Base-by-base conservation (phyloP, 129 eudicot genomes). In the Centaurea solstitialis region DNA sequence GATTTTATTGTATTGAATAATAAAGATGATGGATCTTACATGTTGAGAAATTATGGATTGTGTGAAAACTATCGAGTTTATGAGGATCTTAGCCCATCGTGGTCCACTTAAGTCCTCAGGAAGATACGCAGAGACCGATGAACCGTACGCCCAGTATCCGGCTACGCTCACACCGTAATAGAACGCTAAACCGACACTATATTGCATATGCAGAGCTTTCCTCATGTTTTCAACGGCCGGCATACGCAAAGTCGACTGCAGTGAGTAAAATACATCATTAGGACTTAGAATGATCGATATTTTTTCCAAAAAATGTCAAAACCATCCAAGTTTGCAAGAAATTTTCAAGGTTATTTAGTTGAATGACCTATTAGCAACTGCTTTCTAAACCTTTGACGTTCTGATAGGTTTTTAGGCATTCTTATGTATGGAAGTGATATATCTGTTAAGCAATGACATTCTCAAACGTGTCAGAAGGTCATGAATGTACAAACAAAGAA, bases 161-260 rank as follows among this genome's bases (percentile, higher is more conserved):
- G 81, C 82, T 37, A 89, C 71, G 80, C 91, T 80, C 73, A 87
- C 93, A 21, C 93, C 89, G 38, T 89, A 87, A 68, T 87, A 87
- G 39, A 85, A 18, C 5, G 73, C 67, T 6, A 89, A 57, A n/a
- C 93, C 93, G 17, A 85, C 76, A 6, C 80, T 87, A 64, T 72
- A 89, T 28, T 89, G 93, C 23, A 85, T 40, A 85, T 74, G 79
- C 78, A 89, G 78, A 70, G 93, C 93, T 82, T 81, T 89, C 84
- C 93, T 89, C 90, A 89, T 87, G 89, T 87, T 89, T 35, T 85
- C 77, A 68, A 89, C 86, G 10, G 91, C 93, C 35, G 93, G 93
- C 61, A 57, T 77, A 1, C 86, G 81, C 41, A 89, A 72, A 28
- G 93, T 89, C 37, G 93, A 87, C 93, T 89, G 86, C 84, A 81